A percentile compares a stretch with the other conserved stretches of the same genome.
Evolutionary conservation across 163 green algal genomes (phyloP).

Genomic region (Scenedesmus sp.): DNA sequence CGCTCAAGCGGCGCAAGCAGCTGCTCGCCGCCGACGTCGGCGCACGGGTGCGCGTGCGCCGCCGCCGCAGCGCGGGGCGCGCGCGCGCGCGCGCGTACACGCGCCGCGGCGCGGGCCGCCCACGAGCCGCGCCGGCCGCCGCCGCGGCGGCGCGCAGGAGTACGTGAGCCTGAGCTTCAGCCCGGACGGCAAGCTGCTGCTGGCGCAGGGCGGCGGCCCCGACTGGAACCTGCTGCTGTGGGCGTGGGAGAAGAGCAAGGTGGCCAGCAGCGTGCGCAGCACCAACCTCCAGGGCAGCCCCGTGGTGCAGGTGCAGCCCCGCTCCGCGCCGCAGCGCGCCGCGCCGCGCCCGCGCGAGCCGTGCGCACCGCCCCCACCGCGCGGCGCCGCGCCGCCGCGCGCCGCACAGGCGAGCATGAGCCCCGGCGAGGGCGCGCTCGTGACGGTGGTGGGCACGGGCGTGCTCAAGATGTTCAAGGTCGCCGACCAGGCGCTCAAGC

Average conservation of each 20-base stretch:
- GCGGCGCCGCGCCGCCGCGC: no score
- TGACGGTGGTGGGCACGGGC: constrained; percentile 39
- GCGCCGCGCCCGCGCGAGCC: no score
- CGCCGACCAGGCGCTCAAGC: constrained; percentile 51
- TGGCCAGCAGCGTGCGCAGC: constrained; percentile 63
- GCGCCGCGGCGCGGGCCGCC: no score
- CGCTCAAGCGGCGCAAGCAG: constrained; percentile 87
- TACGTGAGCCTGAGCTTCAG: constrained; percentile 88
- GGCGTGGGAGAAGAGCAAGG: constrained; percentile 91
- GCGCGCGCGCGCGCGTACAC: no score
- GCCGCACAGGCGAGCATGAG: constrained; percentile 35
- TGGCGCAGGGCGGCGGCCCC: constrained; percentile 80
- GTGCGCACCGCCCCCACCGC: no score
- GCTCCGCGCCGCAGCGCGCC: no score
- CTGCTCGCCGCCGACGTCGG: constrained; percentile 72
- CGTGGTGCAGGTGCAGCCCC: constrained; percentile 63
- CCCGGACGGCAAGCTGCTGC: constrained; percentile 81
- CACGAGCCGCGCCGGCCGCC: neutral
- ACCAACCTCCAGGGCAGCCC: constrained; percentile 68
- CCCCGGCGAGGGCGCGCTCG: constrained; percentile 34
- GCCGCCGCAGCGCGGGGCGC: no score
- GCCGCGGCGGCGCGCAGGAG: constrained; percentile 66
- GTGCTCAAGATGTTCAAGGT: constrained; percentile 47
- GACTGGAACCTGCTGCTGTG: constrained; percentile 91
- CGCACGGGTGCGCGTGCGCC: constrained; percentile 64